A percentile compares a stretch with the other conserved stretches of the same genome.
Evolutionary conservation across 805 yeast species (phyloP).

Genomic region (Wickerhamiella hasegawae): DNA sequence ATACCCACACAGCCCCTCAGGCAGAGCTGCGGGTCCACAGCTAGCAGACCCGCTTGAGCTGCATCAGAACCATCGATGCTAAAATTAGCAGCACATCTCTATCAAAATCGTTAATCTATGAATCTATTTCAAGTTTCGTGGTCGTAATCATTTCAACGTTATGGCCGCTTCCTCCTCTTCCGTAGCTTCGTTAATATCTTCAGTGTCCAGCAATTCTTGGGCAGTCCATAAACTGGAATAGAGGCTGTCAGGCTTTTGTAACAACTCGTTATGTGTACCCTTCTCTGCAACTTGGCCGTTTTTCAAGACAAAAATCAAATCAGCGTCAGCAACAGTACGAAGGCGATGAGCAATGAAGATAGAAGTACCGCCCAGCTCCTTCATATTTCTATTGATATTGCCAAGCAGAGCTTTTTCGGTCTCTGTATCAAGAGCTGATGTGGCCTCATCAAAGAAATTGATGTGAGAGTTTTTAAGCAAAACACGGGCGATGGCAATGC

Average conservation of each 20-base stretch:
- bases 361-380: slow-evolving; percentile 46
- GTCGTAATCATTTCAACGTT: too few relatives aligned
- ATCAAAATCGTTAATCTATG: too few relatives aligned
- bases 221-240: slow-evolving; percentile 80
- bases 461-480: slow-evolving; percentile 73
- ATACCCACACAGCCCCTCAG: too few relatives aligned
- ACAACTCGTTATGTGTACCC: slow-evolving; percentile 59
- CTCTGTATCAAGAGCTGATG: slow-evolving; percentile 91
- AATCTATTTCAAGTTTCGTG: too few relatives aligned
- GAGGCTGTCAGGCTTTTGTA: slow-evolving; percentile 39
- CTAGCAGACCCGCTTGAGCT: too few relatives aligned
- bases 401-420: slow-evolving; percentile 74
- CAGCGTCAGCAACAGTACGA: slow-evolving; percentile 85
- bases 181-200: too few relatives aligned
- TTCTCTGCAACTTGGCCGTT: slow-evolving; percentile 73
- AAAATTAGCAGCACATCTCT: too few relatives aligned
- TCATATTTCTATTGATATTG: slow-evolving; percentile 56
- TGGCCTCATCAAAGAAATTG: slow-evolving; percentile 89
- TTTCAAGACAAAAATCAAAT: slow-evolving; percentile 75
- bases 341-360: slow-evolving; percentile 87
- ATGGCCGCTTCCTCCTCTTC: too few relatives aligned
- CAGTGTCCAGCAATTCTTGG: slow-evolving; percentile 76
- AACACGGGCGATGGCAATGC: slow-evolving; percentile 87
- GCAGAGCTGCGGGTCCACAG: too few relatives aligned
- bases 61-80: too few relatives aligned